phyloP scores from a whole-genome alignment of 768 basidiomycete genomes.

The Hypsizygus marmoreus region DNA sequence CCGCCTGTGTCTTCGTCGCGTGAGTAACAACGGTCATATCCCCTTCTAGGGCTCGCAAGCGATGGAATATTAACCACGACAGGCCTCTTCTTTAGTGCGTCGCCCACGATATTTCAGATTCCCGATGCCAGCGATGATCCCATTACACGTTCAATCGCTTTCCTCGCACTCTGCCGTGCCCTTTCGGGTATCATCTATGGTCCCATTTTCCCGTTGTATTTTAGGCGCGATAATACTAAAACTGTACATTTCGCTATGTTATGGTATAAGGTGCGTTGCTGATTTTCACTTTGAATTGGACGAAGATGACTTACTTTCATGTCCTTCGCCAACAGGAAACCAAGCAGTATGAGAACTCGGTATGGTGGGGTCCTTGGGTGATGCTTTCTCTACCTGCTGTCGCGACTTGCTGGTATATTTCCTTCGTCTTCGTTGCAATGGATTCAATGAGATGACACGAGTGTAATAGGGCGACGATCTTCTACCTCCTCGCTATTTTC shows the following conservation, averaged over 20 bases:
- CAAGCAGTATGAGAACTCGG: background rate
- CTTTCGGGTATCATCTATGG: constrained; percentile 14
- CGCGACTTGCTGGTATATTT: constrained; percentile 12
- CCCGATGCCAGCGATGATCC: constrained; percentile 16
- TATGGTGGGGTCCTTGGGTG: constrained; percentile 11
- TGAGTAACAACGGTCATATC: constrained; percentile 1
- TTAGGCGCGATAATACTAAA: constrained; percentile 4
- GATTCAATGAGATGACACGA: background rate
- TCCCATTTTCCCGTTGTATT: constrained; percentile 17
- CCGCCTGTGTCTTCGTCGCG: constrained; percentile 18
- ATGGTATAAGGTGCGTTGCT: constrained; percentile 5
- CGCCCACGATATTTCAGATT: constrained; percentile 18
- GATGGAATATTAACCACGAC: background rate
- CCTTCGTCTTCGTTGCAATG: background rate
- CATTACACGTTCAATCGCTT: constrained; percentile 16
- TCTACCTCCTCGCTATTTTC: constrained; percentile 14
- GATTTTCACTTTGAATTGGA: too few relatives aligned
- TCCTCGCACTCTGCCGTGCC: constrained; percentile 15
- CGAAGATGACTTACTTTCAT: too few relatives aligned
- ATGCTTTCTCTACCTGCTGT: constrained; percentile 17
- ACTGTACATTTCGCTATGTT: constrained; percentile 16
- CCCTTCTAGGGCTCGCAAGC: too few relatives aligned
- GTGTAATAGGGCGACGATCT: constrained; percentile 7
- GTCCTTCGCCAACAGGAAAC: too few relatives aligned
- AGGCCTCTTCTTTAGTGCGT: background rate